These are phyloP conservation scores for Penicillium aurantiogriseum DNA, from an alignment of 2,329 filamentous ascomycete genomes.

Conservation along the genomic window DNA sequence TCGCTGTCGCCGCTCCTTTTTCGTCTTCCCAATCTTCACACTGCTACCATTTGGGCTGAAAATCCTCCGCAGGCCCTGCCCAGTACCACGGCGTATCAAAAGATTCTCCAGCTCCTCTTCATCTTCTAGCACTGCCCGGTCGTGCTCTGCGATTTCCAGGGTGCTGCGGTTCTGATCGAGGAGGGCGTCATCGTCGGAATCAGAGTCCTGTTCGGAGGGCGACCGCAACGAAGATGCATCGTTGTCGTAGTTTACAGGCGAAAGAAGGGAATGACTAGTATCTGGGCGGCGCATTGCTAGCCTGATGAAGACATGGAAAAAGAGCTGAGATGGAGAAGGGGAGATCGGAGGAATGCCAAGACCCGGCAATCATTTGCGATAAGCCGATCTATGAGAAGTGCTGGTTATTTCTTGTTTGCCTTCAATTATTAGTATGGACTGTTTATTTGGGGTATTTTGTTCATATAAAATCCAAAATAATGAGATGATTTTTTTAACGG, in stretches of 20 bases:
- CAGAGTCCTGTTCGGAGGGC: constrained; percentile 65
- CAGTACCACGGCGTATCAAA: constrained; percentile 41
- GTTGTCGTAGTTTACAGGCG: constrained; percentile 64
- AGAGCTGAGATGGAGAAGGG: constrained; percentile 8
- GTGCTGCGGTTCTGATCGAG: constrained; percentile 65
- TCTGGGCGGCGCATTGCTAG: constrained; percentile 23
- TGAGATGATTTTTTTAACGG: background rate
- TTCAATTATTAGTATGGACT: background rate
- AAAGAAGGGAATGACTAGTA: constrained; percentile 54
- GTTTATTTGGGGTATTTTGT: background rate
- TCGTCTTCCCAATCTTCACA: constrained; percentile 49
- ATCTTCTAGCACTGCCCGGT: constrained; percentile 69
- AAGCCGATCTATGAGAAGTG: constrained; percentile 3
- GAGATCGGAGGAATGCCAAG: constrained; percentile 8
- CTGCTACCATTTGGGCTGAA: constrained; percentile 47
- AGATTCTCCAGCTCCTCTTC: constrained; percentile 62
- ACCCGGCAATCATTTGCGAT: constrained; percentile 5
- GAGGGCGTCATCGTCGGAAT: constrained; percentile 73
- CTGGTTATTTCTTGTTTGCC: too few relatives aligned
- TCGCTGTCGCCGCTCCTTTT: constrained; percentile 53
- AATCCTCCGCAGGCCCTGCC: constrained; percentile 40
- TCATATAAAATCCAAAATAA: too few relatives aligned
- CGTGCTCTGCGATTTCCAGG: constrained; percentile 66
- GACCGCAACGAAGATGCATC: constrained; percentile 67
- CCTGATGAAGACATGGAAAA: constrained; percentile 26